A percentile compares a stretch with the other conserved stretches of the same genome.
Conservation (phyloP, 495 filamentous ascomycete genomes). For the Elasticomyces elasticus region DNA sequence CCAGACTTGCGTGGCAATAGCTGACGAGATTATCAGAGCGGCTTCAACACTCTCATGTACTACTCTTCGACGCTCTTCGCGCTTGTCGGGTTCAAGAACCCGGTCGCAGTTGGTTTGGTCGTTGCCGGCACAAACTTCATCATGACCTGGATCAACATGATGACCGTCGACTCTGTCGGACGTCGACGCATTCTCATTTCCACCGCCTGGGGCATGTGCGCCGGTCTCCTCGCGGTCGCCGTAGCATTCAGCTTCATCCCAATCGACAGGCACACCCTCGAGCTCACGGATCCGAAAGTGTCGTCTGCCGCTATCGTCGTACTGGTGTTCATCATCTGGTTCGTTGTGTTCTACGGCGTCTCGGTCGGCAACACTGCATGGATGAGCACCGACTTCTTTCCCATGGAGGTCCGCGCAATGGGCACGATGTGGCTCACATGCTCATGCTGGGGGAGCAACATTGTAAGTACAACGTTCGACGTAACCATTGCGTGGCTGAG, state of each 20-base stretch:
- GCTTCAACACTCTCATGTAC: constrained; percentile 43
- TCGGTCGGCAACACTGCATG: constrained; percentile 43
- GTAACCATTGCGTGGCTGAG: too few species aligned
- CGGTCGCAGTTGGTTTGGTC: constrained; percentile 40
- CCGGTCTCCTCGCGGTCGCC: constrained; percentile 36
- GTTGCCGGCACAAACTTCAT: constrained; percentile 45
- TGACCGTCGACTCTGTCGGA: too few species aligned
- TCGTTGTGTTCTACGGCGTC: constrained; percentile 39
- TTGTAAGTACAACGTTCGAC: too few species aligned
- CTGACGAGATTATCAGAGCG: constrained; percentile 41
- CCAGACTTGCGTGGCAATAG: too few species aligned
- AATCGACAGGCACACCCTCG: constrained; percentile 32
- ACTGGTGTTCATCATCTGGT: constrained; percentile 40
- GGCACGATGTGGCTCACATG: constrained; percentile 45
- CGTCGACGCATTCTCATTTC: constrained; percentile 38
- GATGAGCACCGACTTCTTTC: constrained; percentile 44
- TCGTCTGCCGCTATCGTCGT: constrained; percentile 36
- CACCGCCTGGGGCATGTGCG: constrained; percentile 38
- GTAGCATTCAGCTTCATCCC: constrained; percentile 44
- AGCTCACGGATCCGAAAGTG: constrained; percentile 23
- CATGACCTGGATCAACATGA: constrained; percentile 43
- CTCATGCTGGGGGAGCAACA: constrained; percentile 43
- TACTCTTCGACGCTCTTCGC: constrained; percentile 44
- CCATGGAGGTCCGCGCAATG: constrained; percentile 43
- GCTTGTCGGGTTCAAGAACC: constrained; percentile 42